Base-by-base conservation (phyloP, 148 eudicot species). In the Suaeda aralocaspica region DNA sequence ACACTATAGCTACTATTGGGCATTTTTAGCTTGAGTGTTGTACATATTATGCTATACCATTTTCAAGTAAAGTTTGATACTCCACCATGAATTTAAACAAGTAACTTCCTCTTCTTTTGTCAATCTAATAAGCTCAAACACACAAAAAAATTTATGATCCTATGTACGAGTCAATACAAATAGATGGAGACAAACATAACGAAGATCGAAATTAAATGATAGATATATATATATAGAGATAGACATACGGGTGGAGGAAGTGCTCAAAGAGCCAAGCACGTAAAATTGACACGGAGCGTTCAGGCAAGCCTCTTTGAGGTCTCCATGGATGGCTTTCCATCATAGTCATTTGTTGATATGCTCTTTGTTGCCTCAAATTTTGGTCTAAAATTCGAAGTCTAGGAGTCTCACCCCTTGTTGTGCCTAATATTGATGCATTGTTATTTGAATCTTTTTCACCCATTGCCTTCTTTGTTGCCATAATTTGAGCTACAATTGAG, bases 261-360 rank as follows among this genome's bases (percentile, higher is more conserved):
- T 94, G 97, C 79, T 94, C 99, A 30, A 94, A 94, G 61, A 94
- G 96, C 99, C 99, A 94, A 64, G 99, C 99, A 2, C 99, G 91
- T 59, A 94, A 93, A 62, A 91, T 80, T 4, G 99, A 89, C 19
- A 94, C 99, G 0, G 97, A 84, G 60, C 96, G 80, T 71, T 94
- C 99, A 1, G 99, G 99, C 57, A 94, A 66, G 51, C 99, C 99
- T 8, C 99, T 72, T 63, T 91, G 97, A 16, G 99, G 99, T 33
- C 99, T 68, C 99, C 99, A 94, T 1, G 99, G 99, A 66, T 94
- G 97, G 15, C 49, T 82, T 69, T 94, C 99, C 91, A 94, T 86
- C 75, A 84, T 71, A 59, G 68, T 84, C 96, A 91, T 87, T 72
- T 91, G 96, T 66, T 91, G 97, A 19, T 83, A 77, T 9, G 93